phyloP scores from a whole-genome alignment of 2,329 filamentous ascomycete genomes.

The Ascochyta viciae-villosae region DNA sequence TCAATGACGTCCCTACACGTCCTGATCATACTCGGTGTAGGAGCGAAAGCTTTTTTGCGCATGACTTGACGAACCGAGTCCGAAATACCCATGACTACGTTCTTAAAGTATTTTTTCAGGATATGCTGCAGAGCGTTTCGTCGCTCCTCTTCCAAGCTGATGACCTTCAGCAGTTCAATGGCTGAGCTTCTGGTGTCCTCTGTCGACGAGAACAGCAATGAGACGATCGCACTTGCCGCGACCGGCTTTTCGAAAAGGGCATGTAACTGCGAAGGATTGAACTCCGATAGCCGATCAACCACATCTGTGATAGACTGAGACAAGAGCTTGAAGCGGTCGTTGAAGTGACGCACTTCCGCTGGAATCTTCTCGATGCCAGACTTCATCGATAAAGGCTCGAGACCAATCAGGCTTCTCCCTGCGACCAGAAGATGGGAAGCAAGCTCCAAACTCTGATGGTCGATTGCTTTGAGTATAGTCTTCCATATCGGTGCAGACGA shows the following conservation, averaged over 20 bases:
- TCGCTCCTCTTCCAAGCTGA: slow-evolving; percentile 72
- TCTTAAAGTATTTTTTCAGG: slow-evolving; percentile 63
- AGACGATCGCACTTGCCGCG: slow-evolving; percentile 77
- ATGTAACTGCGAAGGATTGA: slow-evolving; percentile 72
- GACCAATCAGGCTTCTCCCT: slow-evolving; percentile 71
- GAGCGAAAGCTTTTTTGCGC: slow-evolving; percentile 64
- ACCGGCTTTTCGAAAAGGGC: slow-evolving; percentile 71
- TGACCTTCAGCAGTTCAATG: slow-evolving; percentile 80
- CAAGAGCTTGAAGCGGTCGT: slow-evolving; percentile 70
- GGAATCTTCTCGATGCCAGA: slow-evolving; percentile 49
- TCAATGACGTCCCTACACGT: slow-evolving; percentile 68
- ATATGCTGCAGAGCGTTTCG: slow-evolving; percentile 67
- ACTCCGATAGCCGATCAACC: slow-evolving; percentile 79
- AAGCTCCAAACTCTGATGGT: slow-evolving; percentile 72
- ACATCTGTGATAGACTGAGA: slow-evolving; percentile 73
- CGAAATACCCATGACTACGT: slow-evolving; percentile 63
- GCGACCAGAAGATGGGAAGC: slow-evolving; percentile 76
- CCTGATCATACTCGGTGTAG: slow-evolving; percentile 66
- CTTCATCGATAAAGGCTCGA: slow-evolving; percentile 71
- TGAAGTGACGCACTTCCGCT: slow-evolving; percentile 75
- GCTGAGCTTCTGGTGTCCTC: slow-evolving; percentile 79
- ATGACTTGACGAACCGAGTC: slow-evolving; percentile 64
- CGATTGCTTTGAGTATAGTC: slow-evolving; percentile 72
- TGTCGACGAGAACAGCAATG: slow-evolving; percentile 81
- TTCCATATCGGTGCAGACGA: slow-evolving; percentile 82